Conservation (phyloP, 2,329 filamentous ascomycete genomes). For the Pyricularia pennisetigena region DNA sequence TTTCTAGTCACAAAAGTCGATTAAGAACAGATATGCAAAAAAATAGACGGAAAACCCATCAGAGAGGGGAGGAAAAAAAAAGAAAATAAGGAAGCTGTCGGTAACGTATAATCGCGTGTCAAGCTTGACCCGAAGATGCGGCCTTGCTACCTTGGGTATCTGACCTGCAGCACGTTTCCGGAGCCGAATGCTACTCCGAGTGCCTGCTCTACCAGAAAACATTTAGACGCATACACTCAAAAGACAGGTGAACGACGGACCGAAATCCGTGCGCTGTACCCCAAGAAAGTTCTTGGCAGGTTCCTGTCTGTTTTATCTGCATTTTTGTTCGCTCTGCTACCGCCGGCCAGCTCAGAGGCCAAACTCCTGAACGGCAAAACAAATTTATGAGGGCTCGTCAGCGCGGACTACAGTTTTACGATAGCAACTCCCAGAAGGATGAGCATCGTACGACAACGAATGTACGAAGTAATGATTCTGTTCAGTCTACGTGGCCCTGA, state of each 20-base stretch:
- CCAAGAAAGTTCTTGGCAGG: background rate
- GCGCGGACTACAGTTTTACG: background rate
- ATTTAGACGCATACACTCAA: background rate
- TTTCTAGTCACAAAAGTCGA: background rate
- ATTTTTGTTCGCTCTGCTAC: background rate
- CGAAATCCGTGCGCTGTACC: background rate
- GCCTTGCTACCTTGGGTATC: background rate
- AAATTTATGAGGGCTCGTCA: background rate
- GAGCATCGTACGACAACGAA: background rate
- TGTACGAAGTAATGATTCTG: background rate
- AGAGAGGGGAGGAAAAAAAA: background rate
- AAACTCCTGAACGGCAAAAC: background rate
- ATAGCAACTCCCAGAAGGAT: background rate
- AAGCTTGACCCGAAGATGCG: background rate
- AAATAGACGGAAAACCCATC: no score
- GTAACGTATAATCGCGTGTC: background rate
- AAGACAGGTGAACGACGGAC: background rate
- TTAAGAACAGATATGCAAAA: background rate
- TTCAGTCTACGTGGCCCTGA: background rate
- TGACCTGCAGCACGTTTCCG: background rate
- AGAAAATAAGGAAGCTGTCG: background rate
- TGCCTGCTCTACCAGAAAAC: background rate
- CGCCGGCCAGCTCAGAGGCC: background rate
- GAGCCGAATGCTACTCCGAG: background rate
- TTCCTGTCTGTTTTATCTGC: background rate